These are phyloP conservation scores for Echium plantagineum DNA, from an alignment of 257 asterid genomes.

Conservation along the genomic window DNA sequence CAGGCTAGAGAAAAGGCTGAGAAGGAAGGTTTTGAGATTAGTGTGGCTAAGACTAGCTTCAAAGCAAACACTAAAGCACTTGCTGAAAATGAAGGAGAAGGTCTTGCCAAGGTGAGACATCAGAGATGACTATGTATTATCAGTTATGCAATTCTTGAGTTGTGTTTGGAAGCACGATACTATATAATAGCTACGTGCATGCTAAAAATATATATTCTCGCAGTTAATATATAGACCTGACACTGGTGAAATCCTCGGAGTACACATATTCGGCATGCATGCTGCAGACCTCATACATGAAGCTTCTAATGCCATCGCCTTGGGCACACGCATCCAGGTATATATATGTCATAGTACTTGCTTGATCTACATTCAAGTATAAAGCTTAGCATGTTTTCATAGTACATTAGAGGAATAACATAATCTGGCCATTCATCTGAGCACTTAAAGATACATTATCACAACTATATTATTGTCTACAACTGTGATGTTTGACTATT, in stretches of 20 bases:
- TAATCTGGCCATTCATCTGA: too few species aligned
- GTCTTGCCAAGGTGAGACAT: constrained; percentile 55
- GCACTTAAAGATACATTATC: too few species aligned
- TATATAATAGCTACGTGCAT: too few species aligned
- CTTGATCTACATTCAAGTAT: background rate
- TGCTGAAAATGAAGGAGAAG: constrained; percentile 82
- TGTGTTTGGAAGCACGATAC: too few species aligned
- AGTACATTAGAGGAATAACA: background rate
- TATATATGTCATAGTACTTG: background rate
- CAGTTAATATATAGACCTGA: constrained; percentile 58
- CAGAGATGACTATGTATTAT: background rate
- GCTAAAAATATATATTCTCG: constrained; percentile 4
- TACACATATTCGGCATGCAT: constrained; percentile 58
- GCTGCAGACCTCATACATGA: constrained; percentile 70
- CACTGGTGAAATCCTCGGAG: constrained; percentile 53
- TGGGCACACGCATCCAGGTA: constrained; percentile 55
- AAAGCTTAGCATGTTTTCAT: background rate
- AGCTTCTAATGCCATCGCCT: constrained; percentile 59
- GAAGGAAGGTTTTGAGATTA: constrained; percentile 69
- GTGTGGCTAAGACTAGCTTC: constrained; percentile 67
- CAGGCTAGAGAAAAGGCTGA: constrained; percentile 73
- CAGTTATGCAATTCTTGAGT: too few species aligned
- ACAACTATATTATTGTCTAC: background rate
- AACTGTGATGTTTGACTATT: background rate
- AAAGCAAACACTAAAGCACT: constrained; percentile 82